Evolutionary conservation across 169 alveolate genomes (phyloP).

Genomic region (Cryptosporidium ryanae): DNA sequence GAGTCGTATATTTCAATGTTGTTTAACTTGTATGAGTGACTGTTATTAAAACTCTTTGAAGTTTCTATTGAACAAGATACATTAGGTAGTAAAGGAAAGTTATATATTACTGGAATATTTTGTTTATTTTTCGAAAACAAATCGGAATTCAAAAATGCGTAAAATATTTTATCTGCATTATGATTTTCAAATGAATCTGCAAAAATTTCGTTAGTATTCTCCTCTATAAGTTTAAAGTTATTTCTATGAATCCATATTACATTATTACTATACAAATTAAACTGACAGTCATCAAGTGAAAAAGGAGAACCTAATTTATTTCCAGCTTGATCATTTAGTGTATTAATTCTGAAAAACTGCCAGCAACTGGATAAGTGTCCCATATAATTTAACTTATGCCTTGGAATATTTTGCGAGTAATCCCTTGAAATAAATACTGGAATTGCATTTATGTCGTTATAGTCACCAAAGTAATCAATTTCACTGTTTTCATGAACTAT

Average conservation of each 20-base stretch:
- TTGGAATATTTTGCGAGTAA: neutral
- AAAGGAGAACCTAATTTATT: neutral
- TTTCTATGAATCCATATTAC: constrained; percentile 57
- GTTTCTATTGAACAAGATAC: neutral
- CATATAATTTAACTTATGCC: constrained; percentile 1
- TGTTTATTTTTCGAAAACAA: neutral
- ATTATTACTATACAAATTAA: neutral
- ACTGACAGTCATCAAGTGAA: neutral
- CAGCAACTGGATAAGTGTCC: constrained; percentile 63
- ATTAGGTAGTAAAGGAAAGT: constrained; percentile 26
- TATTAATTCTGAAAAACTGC: constrained; percentile 48
- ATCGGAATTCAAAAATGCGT: constrained; percentile 31
- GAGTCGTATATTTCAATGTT: constrained; percentile 11
- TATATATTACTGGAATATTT: constrained; percentile 12
- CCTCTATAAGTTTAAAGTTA: constrained; percentile 10
- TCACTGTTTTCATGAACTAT: constrained; percentile 18
- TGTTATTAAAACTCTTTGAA: neutral
- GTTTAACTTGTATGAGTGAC: neutral
- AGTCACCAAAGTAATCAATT: constrained; percentile 32
- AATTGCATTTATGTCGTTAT: constrained; percentile 16
- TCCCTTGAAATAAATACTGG: constrained; percentile 16
- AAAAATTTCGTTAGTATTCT: constrained; percentile 14
- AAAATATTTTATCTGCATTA: constrained; percentile 38
- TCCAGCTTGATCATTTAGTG: constrained; percentile 10
- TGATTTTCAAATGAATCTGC: neutral